These are phyloP conservation scores for Trypanosoma mega DNA, from an alignment of 208 protist genomes.

Conservation along the genomic window DNA sequence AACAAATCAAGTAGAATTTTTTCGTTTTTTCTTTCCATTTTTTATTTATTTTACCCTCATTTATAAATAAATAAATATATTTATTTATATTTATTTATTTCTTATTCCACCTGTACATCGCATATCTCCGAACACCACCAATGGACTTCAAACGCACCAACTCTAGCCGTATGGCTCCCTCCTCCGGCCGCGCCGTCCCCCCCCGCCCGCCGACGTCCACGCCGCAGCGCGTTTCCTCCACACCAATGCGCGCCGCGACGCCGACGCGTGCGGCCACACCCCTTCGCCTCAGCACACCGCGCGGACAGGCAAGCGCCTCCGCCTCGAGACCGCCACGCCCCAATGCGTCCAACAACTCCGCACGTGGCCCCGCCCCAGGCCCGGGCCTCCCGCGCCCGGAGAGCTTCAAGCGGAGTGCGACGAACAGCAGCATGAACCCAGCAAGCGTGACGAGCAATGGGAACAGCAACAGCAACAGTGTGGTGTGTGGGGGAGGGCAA, in stretches of 20 bases:
- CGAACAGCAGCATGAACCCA: slow-evolving; percentile 17
- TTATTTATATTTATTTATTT: neutral
- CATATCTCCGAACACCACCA: neutral
- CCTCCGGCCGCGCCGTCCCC: slow-evolving; percentile 17
- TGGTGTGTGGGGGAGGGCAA: neutral
- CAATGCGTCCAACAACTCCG: slow-evolving; percentile 15
- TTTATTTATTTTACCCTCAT: neutral
- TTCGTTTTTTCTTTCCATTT: slow-evolving; percentile 3
- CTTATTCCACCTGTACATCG: too few species aligned
- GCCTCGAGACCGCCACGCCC: slow-evolving; percentile 23
- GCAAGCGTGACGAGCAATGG: slow-evolving; percentile 5
- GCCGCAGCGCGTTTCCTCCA: neutral
- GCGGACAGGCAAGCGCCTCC: slow-evolving; percentile 10
- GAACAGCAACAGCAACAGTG: neutral
- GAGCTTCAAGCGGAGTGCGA: slow-evolving; percentile 60
- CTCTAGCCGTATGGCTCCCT: slow-evolving; percentile 49
- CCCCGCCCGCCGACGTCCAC: slow-evolving; percentile 15
- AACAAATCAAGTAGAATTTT: neutral
- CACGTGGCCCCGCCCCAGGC: slow-evolving; percentile 10
- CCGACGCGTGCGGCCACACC: slow-evolving; percentile 31
- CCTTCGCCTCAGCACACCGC: neutral
- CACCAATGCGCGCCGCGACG: slow-evolving; percentile 12
- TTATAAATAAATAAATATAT: neutral
- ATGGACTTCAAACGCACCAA: slow-evolving; percentile 80
- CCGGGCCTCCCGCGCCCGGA: slow-evolving; percentile 12